Evolutionary conservation across 31 red algal genomes (phyloP).

Genomic region (Bonnemaisonia californica): DNA sequence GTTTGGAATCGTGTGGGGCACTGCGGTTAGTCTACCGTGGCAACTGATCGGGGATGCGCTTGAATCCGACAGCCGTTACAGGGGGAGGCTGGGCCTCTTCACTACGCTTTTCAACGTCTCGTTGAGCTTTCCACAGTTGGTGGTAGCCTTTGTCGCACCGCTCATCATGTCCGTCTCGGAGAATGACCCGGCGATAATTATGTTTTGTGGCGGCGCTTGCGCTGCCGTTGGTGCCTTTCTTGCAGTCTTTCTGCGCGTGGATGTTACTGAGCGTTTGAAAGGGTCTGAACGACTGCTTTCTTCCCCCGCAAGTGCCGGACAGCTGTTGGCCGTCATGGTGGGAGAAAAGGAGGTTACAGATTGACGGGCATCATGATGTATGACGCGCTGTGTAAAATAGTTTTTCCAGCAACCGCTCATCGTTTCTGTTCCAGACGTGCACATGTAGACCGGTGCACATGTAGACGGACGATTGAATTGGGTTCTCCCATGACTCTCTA

Average conservation of each 20-base stretch:
- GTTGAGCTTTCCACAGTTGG: constrained; percentile 30
- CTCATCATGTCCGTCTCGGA: constrained; percentile 1
- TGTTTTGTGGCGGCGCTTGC: constrained; percentile 35
- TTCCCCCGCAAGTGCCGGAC: background rate
- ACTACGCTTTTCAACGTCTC: constrained; percentile 52
- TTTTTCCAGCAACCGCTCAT: too few species aligned
- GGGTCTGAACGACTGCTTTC: too few species aligned
- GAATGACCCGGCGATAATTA: constrained; percentile 14
- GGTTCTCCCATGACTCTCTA: too few species aligned
- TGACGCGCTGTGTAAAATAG: background rate
- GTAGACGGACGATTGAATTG: background rate
- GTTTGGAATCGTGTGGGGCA: constrained; percentile 55
- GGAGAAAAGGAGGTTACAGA: background rate
- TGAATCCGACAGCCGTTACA: background rate
- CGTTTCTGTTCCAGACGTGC: too few species aligned
- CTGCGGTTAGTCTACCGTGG: constrained; percentile 58
- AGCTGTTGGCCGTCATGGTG: background rate
- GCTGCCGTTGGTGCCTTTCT: constrained; percentile 27
- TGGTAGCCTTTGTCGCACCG: constrained; percentile 38
- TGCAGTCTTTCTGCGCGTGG: constrained; percentile 10
- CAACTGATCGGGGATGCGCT: constrained; percentile 38
- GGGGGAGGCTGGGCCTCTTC: constrained; percentile 26
- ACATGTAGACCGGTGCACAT: too few species aligned
- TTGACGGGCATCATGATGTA: background rate
- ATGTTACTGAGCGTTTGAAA: too few species aligned